Conservation (phyloP, 257 asterid genomes). For the Cinchona pubescens region DNA sequence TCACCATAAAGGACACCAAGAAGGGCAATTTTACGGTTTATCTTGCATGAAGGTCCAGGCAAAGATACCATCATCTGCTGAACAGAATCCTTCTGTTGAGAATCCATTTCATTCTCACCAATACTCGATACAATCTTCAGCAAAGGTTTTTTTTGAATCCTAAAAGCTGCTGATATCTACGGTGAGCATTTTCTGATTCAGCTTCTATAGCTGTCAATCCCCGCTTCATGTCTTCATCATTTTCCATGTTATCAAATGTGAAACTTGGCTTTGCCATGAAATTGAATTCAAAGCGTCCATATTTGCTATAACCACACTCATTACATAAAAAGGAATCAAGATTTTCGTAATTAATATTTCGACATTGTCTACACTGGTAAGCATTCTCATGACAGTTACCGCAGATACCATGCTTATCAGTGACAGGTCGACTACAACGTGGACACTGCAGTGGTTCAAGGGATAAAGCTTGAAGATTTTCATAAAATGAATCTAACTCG, state of each 20-base stretch:
- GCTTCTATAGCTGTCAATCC: slow-evolving; percentile 95
- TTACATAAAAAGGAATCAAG: slow-evolving; percentile 96
- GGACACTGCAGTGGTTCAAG: slow-evolving; percentile 99
- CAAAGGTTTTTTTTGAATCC: slow-evolving; percentile 97
- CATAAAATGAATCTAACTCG: slow-evolving; percentile 94
- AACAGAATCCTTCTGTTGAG: slow-evolving; percentile 99
- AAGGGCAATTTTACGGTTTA: slow-evolving; percentile 98
- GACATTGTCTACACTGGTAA: slow-evolving; percentile 98
- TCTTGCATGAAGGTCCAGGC: slow-evolving; percentile 98
- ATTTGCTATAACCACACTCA: slow-evolving; percentile 98
- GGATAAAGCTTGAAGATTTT: slow-evolving; percentile 96
- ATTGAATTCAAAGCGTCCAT: slow-evolving; percentile 96
- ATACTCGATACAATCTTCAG: slow-evolving; percentile 94
- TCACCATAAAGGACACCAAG: slow-evolving; percentile 99
- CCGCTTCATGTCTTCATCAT: slow-evolving; percentile 97
- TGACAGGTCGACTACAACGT: slow-evolving; percentile 96
- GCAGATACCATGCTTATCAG: slow-evolving; percentile 96
- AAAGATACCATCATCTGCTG: slow-evolving; percentile 99
- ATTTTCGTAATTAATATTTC: slow-evolving; percentile 96
- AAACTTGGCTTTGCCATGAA: slow-evolving; percentile 99
- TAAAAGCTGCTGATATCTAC: slow-evolving; percentile 96
- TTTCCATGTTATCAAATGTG: slow-evolving; percentile 95
- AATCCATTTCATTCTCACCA: slow-evolving; percentile 98
- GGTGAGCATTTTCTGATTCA: slow-evolving; percentile 97
- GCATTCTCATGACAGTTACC: slow-evolving; percentile 98